These are phyloP conservation scores for Trypanosoma cruzi DNA, from an alignment of 208 protist species.

Conservation along the genomic window DNA sequence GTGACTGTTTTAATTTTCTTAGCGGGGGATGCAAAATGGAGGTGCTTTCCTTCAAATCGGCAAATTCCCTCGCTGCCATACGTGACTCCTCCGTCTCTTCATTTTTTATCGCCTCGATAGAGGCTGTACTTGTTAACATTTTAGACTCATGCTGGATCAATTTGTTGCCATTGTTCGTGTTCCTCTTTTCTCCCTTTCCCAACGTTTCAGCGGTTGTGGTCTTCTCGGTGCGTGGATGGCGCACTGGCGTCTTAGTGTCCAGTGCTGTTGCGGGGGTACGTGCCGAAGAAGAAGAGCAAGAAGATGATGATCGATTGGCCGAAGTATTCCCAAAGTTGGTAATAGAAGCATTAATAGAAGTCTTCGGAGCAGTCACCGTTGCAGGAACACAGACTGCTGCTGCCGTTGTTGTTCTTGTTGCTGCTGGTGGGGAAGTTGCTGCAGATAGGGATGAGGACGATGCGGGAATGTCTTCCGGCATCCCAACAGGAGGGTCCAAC, in stretches of 20 bases:
- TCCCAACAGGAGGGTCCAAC: not conserved
- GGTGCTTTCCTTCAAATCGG: not conserved
- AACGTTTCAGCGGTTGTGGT: not conserved
- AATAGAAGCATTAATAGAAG: not conserved
- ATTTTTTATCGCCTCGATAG: not conserved
- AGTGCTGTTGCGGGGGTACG: not conserved
- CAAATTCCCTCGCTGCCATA: not conserved
- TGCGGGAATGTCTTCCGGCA: not conserved
- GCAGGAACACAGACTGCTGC: not conserved
- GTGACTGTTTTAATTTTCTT: conserved; percentile 2
- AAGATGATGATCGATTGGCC: too few species aligned
- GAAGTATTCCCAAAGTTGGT: not conserved
- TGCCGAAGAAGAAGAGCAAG: not conserved
- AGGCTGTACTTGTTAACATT: conserved; percentile 1
- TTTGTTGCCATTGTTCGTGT: not conserved
- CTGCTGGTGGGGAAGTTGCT: too few species aligned
- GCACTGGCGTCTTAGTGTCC: not conserved
- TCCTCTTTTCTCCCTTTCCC: not conserved
- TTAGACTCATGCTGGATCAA: not conserved
- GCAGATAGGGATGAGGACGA: too few species aligned
- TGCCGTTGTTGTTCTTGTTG: not conserved
- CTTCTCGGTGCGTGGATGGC: not conserved
- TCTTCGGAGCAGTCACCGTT: not conserved
- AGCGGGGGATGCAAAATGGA: not conserved
- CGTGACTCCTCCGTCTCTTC: not conserved